A percentile compares a stretch with the other conserved stretches of the same genome.
Conservation (phyloP, 2,329 filamentous ascomycete genomes). For the Ustulina deusta region DNA sequence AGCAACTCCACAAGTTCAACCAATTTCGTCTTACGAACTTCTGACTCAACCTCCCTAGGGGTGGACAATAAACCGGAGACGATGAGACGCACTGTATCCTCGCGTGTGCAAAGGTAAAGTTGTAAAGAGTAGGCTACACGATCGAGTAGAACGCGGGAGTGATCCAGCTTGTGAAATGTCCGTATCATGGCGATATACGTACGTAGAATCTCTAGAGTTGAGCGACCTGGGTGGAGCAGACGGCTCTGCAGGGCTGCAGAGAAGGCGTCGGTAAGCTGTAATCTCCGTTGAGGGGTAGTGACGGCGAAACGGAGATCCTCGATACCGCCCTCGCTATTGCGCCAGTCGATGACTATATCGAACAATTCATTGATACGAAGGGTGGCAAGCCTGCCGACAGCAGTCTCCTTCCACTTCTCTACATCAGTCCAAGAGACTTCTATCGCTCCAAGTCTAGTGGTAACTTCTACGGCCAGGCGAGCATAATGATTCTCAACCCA, state of each 20-base stretch:
- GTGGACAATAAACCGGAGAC: slow-evolving; percentile 79
- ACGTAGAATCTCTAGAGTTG: slow-evolving; percentile 79
- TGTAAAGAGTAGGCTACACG: slow-evolving; percentile 79
- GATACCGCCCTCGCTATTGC: slow-evolving; percentile 75
- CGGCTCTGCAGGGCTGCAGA: slow-evolving; percentile 72
- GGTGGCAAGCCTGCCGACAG: slow-evolving; percentile 74
- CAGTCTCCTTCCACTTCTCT: slow-evolving; percentile 77
- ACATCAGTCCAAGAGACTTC: slow-evolving; percentile 67
- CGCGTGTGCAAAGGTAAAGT: slow-evolving; percentile 79
- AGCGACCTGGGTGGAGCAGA: slow-evolving; percentile 79
- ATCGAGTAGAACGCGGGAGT: slow-evolving; percentile 81
- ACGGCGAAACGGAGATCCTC: slow-evolving; percentile 79
- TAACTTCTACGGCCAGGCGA: slow-evolving; percentile 72
- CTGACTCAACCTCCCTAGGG: slow-evolving; percentile 59
- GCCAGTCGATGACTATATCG: slow-evolving; percentile 83
- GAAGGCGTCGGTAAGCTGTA: slow-evolving; percentile 78
- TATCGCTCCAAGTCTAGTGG: slow-evolving; percentile 60
- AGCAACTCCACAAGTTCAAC: slow-evolving; percentile 76
- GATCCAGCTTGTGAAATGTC: slow-evolving; percentile 79
- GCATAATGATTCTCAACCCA: slow-evolving; percentile 78
- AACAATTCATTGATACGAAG: slow-evolving; percentile 79
- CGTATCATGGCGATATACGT: slow-evolving; percentile 84
- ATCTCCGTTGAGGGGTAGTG: slow-evolving; percentile 74
- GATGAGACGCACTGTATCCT: slow-evolving; percentile 82
- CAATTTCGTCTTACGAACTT: slow-evolving; percentile 63